Evolutionary conservation across 331 rosid genomes (phyloP), one percentile per base, ranked within the genome.

Genomic region (Spiraea crenata): DNA sequence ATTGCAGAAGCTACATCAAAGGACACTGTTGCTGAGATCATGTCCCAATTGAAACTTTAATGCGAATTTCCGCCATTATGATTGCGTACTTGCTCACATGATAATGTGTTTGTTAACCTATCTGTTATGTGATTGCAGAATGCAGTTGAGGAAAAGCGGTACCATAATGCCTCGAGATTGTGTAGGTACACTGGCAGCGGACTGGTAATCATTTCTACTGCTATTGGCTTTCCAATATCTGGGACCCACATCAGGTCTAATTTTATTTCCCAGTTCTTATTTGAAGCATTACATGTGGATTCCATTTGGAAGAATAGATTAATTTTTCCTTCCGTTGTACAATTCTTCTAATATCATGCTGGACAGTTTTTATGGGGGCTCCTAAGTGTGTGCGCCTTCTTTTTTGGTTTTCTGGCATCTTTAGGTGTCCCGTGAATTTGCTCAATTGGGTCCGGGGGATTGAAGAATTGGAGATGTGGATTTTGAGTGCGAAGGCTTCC

Each of bases 151-250:
- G 96, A 95, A 70, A 98, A 95, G 76, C 92, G 96, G 16, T 95
- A 91, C 76, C 98, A 73, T 57, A 96, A 89, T 83, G 99, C 99
- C 47, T 95, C 93, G 8, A 88, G 65, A 73, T 84, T 95, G 82
- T 95, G 98, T 42, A 89, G 72, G 79, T 67, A 83, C 77, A 88
- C 98, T 6, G 99, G 99, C 82, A 95, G 99, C 67, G 98, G 99
- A 81, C 86, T 95, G 97, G 99, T 95, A 87, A 64, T 0, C 63
- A 71, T 74, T 73, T 40, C 40, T 46, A 47, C 42, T 70, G 47
- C 69, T 76, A 52, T 64, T 51, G 16, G 58, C 67, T 15, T 76
- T n/a, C n/a, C n/a, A n/a, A n/a, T n/a, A n/a, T n/a, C n/a, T n/a
- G n/a, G n/a, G n/a, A n/a, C n/a, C n/a, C n/a, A n/a, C n/a, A n/a